Base-by-base conservation (phyloP, 2,329 filamentous ascomycete genomes). In the Acarospora socialis region DNA sequence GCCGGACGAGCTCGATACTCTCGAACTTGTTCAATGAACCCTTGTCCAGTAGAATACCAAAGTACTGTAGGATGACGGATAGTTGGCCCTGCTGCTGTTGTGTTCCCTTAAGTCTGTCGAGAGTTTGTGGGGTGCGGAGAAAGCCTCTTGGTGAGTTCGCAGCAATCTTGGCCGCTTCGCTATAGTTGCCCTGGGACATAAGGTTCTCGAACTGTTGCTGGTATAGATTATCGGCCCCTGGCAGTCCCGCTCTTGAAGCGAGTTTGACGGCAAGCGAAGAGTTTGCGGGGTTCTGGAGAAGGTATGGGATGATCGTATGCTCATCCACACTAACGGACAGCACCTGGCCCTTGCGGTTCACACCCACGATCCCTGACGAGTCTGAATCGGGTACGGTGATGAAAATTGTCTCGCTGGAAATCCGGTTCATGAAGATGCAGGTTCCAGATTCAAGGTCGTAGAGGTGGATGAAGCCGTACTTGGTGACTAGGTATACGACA, bases 381-480 rank as follows among this genome's bases (percentile, higher is more conserved):
- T 84, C 77, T 33, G 71, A 70, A 54, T 98, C 90, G 21, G 77
- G 64, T 28, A 82, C 79, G 13, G 86, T 94, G 16, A 87, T 92
- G 63, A 98, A 98, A 54, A 98, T 95, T 16, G 90, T 98, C 54
- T 98, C 90, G 65, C 84, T 93, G 20, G 90, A 98, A 50, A 98
- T 98, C 47, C 92, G 80, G 68, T 98, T 98, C 84, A 98, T 92
- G 71, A 94, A 98, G 53, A 98, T 90, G 55, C 83, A 92, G 8
- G 80, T 81, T 36, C 82, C 92, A 5, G 81, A 90, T 65, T 98
- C 92, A 35, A 98, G 73, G 51, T 98, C 92, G 61, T 98, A 95
- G 15, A 98, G 72, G 60, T 98, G 90, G 48, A 98, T 95, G 61
- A 95, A 98, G 32, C 90, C 90, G 51, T 94, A 98, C 59, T 98